Evolutionary conservation across 2,329 filamentous ascomycete genomes (phyloP).

Genomic region (Pseudogymnoascus destructans): DNA sequence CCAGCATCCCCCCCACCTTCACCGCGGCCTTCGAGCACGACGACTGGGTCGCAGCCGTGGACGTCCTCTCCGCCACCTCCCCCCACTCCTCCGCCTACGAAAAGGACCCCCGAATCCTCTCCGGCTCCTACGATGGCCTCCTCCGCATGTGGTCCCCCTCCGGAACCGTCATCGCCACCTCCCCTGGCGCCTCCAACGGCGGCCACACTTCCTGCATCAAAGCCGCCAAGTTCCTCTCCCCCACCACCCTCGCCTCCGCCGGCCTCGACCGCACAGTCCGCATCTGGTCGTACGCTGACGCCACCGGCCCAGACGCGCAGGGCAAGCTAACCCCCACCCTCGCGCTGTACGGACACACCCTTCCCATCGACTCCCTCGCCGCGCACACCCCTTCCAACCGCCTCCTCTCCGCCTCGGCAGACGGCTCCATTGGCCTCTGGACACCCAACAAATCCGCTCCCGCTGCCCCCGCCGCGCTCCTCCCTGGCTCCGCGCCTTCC

Average conservation of each 20-base stretch:
- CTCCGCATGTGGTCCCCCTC: conserved; percentile 82
- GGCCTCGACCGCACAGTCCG: conserved; percentile 76
- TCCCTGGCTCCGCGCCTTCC: conserved; percentile 48
- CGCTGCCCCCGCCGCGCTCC: conserved; percentile 52
- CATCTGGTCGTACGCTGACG: conserved; percentile 76
- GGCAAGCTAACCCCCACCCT: conserved; percentile 56
- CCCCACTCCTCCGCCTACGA: conserved; percentile 38
- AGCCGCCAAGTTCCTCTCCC: conserved; percentile 69
- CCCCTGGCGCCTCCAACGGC: conserved; percentile 49
- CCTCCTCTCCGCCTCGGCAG: conserved; percentile 73
- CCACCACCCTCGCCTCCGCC: conserved; percentile 66
- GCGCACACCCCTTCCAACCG: conserved; percentile 61
- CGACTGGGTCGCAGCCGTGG: conserved; percentile 86
- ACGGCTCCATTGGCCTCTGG: conserved; percentile 82
- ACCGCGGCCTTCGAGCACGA: conserved; percentile 92
- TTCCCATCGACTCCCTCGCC: conserved; percentile 59
- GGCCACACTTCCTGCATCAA: conserved; percentile 70
- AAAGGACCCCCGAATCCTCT: conserved; percentile 54
- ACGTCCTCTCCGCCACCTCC: conserved; percentile 61
- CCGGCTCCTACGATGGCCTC: conserved; percentile 84
- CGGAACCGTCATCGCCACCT: conserved; percentile 71
- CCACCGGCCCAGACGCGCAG: conserved; percentile 10
- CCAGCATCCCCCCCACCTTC: conserved; percentile 76
- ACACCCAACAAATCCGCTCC: conserved; percentile 66
- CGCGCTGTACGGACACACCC: conserved; percentile 73